Conservation (phyloP, 352 stramenopile genomes). For the Pythium volutum region DNA sequence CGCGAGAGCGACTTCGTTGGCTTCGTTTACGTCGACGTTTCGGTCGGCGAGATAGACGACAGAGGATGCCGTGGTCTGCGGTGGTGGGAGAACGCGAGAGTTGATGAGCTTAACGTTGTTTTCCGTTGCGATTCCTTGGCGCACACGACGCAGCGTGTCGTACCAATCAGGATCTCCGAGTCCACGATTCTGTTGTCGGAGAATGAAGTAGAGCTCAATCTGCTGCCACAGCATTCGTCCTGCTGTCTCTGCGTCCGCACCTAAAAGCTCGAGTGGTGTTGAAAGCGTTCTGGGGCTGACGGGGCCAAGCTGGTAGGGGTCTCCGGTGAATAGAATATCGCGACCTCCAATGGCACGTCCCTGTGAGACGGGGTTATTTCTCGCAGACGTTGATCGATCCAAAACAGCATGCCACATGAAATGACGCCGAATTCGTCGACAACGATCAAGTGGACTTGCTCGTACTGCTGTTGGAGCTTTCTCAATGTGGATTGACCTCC, state of each 20-base stretch:
- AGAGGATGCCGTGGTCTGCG: too few species aligned
- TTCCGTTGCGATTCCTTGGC: background rate
- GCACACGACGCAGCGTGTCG: background rate
- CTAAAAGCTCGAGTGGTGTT: background rate
- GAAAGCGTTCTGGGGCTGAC: background rate
- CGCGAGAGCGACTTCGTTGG: too few species aligned
- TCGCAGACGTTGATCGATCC: background rate
- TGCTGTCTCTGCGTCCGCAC: background rate
- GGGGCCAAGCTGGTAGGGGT: constrained; percentile 1
- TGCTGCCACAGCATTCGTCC: background rate
- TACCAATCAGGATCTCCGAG: background rate
- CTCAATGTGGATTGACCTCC: background rate
- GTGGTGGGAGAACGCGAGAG: too few species aligned
- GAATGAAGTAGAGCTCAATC: background rate
- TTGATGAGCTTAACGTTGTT: too few species aligned
- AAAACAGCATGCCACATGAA: background rate
- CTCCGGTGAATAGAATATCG: background rate
- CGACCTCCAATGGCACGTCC: background rate
- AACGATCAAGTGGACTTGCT: background rate
- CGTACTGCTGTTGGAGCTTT: background rate
- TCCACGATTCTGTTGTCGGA: constrained; percentile 2
- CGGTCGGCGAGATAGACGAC: too few species aligned
- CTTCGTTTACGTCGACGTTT: too few species aligned
- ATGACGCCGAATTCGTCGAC: constrained; percentile 1
- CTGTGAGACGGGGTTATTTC: background rate